Evolutionary conservation across 306 rosid genomes (phyloP).

Genomic region (Prunus campanulata): DNA sequence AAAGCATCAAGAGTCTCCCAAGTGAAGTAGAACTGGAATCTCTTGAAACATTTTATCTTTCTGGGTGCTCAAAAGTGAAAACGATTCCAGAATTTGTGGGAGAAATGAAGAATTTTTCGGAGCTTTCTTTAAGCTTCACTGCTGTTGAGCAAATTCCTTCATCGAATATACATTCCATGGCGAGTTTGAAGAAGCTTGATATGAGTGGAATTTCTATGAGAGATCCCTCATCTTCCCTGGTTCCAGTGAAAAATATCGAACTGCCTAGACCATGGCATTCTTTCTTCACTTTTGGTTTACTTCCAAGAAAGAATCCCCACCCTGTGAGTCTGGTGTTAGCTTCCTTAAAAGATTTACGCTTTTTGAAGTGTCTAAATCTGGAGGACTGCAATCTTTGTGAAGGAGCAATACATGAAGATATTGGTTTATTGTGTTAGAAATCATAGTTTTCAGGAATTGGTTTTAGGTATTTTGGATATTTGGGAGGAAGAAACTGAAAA

Average conservation of each 20-base stretch:
- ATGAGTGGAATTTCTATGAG: not conserved
- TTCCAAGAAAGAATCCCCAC: not conserved
- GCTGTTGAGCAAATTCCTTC: constrained; percentile 6
- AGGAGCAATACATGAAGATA: constrained; percentile 6
- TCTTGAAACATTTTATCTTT: not conserved
- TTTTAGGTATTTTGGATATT: too few relatives aligned
- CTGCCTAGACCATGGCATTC: not conserved
- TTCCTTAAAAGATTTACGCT: not conserved
- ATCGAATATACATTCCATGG: not conserved
- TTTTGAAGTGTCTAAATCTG: not conserved
- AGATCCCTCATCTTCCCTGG: not conserved
- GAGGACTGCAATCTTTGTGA: not conserved
- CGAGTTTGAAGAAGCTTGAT: not conserved
- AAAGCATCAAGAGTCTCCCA: constrained; percentile 11
- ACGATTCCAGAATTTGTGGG: constrained; percentile 14
- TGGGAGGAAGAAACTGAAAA: too few relatives aligned
- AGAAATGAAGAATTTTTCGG: not conserved
- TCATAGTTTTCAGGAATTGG: too few relatives aligned
- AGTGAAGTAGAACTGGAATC: not conserved
- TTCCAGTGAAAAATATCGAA: not conserved
- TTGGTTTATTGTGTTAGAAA: not conserved
- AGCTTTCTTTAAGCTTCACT: not conserved
- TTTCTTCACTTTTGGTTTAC: not conserved
- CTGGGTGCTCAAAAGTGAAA: constrained; percentile 5
- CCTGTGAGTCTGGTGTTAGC: not conserved